A percentile compares a stretch with the other conserved stretches of the same genome.
Conservation (phyloP, 75 land plant species). For the Chamaecyparis obtusa region DNA sequence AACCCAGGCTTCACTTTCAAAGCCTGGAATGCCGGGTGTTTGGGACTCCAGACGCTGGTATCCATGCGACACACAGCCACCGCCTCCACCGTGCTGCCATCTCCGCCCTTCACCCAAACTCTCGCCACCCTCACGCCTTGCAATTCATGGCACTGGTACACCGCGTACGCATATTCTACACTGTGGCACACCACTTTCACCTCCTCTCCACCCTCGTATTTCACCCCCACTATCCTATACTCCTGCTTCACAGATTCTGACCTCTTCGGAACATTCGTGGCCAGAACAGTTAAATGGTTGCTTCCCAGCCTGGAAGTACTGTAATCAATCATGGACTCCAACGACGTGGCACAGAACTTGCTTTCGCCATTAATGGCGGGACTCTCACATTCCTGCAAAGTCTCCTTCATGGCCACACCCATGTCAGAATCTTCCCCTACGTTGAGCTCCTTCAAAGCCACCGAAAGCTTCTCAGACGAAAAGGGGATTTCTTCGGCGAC, state of each 20-base stretch:
- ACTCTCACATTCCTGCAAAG: neutral
- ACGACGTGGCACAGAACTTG: neutral
- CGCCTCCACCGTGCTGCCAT: neutral
- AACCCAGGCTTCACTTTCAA: too few species aligned
- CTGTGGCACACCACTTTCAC: neutral
- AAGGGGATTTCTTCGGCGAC: neutral
- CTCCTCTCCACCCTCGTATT: neutral
- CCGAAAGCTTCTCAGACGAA: neutral
- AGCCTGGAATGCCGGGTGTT: too few species aligned
- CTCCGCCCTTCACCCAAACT: conserved; percentile 4
- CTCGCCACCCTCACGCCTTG: neutral
- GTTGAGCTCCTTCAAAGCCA: neutral
- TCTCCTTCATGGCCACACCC: neutral
- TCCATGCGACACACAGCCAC: too few species aligned
- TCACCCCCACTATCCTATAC: neutral
- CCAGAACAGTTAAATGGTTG: neutral
- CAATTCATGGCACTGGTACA: conserved; percentile 5
- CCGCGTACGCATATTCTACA: neutral
- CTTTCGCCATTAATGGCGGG: neutral
- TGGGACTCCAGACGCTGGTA: too few species aligned
- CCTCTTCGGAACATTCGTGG: neutral
- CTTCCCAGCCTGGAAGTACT: neutral
- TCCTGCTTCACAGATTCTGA: neutral
- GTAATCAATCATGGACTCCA: conserved; percentile 10
- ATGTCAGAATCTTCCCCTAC: neutral